Conservation (phyloP, 331 rosid genomes). For the Acacia concinna region DNA sequence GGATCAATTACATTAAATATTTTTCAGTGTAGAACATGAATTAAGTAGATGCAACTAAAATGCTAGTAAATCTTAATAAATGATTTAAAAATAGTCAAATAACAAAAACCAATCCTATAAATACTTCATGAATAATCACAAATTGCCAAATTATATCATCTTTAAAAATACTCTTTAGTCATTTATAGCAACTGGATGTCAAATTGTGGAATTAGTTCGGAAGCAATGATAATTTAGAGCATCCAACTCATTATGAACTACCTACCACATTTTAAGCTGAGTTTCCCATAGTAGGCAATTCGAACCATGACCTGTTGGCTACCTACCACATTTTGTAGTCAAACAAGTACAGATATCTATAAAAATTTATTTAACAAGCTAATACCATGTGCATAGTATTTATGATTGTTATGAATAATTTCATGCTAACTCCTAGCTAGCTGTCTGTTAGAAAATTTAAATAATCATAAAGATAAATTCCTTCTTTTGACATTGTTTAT, state of each 20-base stretch:
- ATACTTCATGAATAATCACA: not conserved
- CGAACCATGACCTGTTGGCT: too few relatives aligned
- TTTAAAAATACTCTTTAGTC: not conserved
- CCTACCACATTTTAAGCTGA: not conserved
- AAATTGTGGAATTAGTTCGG: not conserved
- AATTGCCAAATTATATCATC: not conserved
- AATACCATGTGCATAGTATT: not conserved
- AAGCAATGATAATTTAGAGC: not conserved
- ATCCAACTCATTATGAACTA: slow-evolving; percentile 5
- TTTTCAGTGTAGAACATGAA: not conserved
- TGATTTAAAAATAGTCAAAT: not conserved
- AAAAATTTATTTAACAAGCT: not conserved
- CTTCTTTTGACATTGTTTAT: not conserved
- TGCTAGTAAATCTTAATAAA: not conserved
- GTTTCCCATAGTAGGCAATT: too few relatives aligned
- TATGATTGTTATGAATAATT: not conserved
- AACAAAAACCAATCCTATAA: not conserved
- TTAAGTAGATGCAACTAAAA: not conserved
- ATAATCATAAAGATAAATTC: not conserved
- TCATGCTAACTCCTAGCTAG: not conserved
- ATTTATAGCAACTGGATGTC: not conserved
- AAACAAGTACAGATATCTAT: too few relatives aligned
- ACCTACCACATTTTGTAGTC: too few relatives aligned
- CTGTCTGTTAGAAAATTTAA: slow-evolving; percentile 4
- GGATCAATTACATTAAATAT: slow-evolving; percentile 11